phyloP scores from a whole-genome alignment of 495 filamentous ascomycete genomes.

The Extremus antarcticus region DNA sequence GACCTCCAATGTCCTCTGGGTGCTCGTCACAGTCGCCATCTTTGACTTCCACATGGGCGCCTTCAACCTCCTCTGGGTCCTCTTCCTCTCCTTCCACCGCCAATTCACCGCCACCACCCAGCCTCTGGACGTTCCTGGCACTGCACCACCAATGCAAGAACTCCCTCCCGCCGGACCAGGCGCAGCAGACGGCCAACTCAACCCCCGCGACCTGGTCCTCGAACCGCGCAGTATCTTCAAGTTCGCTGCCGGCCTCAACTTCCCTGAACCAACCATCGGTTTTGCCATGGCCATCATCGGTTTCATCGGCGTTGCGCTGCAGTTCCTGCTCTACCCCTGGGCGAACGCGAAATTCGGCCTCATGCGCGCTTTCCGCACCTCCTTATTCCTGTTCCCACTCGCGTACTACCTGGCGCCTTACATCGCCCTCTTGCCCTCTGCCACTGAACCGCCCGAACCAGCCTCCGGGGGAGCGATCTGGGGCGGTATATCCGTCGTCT shows the following conservation, averaged over 20 bases:
- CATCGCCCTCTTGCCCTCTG: conserved; percentile 24
- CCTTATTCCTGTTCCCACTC: conserved; percentile 25
- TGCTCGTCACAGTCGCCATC: conserved; percentile 22
- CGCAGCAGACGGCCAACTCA: background rate
- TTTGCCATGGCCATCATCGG: conserved; percentile 28
- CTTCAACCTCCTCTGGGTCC: conserved; percentile 25
- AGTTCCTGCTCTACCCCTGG: conserved; percentile 25
- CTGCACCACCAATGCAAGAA: conserved; percentile 5
- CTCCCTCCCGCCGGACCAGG: background rate
- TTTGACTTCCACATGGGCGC: conserved; percentile 31
- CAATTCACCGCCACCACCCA: conserved; percentile 14
- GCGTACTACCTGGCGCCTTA: conserved; percentile 28
- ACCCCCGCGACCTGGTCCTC: background rate
- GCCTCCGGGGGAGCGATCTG: conserved; percentile 22
- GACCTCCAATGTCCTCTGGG: conserved; percentile 26
- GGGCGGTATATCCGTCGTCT: conserved; percentile 22
- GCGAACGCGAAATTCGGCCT: conserved; percentile 24
- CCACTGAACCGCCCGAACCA: conserved; percentile 15
- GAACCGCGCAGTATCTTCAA: conserved; percentile 12
- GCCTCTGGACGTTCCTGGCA: background rate
- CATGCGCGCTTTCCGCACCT: conserved; percentile 25
- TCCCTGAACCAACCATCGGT: conserved; percentile 23
- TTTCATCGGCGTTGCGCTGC: conserved; percentile 23
- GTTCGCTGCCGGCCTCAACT: conserved; percentile 24
- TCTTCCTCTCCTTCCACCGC: conserved; percentile 25